Percentiles rank a stretch among this genome's conserved stretches.
These are phyloP conservation scores for Penicillium occitanis DNA, from an alignment of 2,329 filamentous ascomycete genomes.

Conservation along the genomic window DNA sequence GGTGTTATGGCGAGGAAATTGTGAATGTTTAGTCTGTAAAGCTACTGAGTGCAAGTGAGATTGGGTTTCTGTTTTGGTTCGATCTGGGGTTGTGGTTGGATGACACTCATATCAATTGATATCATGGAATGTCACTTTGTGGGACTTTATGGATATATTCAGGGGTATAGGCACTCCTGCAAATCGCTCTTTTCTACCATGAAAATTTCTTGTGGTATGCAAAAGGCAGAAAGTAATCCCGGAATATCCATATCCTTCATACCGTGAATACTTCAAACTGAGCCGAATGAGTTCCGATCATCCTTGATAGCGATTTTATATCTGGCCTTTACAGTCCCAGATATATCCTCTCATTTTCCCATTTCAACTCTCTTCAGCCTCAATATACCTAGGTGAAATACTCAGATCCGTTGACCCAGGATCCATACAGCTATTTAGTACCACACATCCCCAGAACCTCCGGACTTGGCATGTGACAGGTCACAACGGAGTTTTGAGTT, in stretches of 20 bases:
- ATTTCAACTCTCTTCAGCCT: background rate
- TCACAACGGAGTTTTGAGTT: conserved; percentile 6
- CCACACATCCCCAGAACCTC: background rate
- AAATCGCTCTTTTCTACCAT: background rate
- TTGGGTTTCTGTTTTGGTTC: background rate
- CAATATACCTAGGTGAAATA: background rate
- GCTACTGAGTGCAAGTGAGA: background rate
- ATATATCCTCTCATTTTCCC: background rate
- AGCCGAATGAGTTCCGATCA: background rate
- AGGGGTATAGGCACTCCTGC: background rate
- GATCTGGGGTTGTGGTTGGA: background rate
- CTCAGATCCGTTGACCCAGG: background rate
- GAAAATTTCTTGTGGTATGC: background rate
- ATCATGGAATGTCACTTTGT: background rate
- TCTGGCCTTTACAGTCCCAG: background rate
- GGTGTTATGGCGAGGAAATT: conserved; percentile 15
- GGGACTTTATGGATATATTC: background rate
- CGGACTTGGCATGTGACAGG: background rate
- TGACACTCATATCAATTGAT: background rate
- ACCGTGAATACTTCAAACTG: background rate
- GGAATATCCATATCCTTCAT: background rate
- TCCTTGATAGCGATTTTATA: background rate
- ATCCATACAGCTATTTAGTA: background rate
- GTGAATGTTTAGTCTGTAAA: background rate
- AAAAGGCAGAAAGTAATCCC: background rate